Evolutionary conservation across 768 basidiomycete species (phyloP).

Genomic region (Tulasnella sp.): DNA sequence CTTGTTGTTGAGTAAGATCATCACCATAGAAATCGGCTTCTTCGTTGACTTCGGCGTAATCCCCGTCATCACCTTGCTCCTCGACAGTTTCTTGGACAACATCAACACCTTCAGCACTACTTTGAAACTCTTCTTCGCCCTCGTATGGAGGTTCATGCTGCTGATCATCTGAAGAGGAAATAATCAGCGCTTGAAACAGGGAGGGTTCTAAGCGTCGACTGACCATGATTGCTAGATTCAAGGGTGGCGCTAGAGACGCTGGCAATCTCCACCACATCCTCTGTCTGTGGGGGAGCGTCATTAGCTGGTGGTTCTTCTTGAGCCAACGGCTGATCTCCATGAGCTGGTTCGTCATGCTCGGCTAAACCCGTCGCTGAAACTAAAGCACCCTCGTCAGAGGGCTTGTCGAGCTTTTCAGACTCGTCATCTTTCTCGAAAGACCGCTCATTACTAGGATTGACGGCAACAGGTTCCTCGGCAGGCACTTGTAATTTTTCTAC

Average conservation of each 20-base stretch:
- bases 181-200: too few relatives aligned
- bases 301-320: too few relatives aligned
- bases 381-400: neutral
- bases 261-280: neutral
- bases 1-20: neutral
- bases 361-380: neutral
- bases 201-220: neutral
- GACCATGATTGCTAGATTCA: slow-evolving; percentile 12
- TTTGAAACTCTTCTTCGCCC: too few relatives aligned
- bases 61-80: neutral
- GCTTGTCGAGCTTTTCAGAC: too few relatives aligned
- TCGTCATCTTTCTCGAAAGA: too few relatives aligned
- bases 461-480: too few relatives aligned
- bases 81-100: neutral
- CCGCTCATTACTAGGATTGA: too few relatives aligned
- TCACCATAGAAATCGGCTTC: neutral
- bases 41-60: slow-evolving; percentile 3
- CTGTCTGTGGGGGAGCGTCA: neutral
- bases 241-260: neutral
- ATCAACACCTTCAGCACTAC: too few relatives aligned
- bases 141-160: too few relatives aligned
- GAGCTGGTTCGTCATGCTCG: neutral
- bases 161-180: too few relatives aligned
- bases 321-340: neutral
- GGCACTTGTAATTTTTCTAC: too few relatives aligned